A percentile compares a stretch with the other conserved stretches of the same genome.
These are phyloP conservation scores for Teunomyces aglyptinius DNA, from an alignment of 805 yeast species.

Conservation along the genomic window DNA sequence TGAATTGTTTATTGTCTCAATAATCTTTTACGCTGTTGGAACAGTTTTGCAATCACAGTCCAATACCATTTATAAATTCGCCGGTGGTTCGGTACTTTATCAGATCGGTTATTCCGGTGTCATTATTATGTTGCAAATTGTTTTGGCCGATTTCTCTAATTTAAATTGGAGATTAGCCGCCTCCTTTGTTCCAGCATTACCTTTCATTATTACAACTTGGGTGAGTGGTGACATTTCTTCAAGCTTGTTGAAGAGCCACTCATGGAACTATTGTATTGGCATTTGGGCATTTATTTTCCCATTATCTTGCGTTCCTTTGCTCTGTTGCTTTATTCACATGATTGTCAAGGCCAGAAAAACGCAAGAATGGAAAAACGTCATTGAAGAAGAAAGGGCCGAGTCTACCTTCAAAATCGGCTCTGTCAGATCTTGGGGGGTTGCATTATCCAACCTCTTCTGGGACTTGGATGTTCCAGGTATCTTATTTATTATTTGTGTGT, in stretches of 20 bases:
- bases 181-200: constrained; percentile 66
- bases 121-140: constrained; percentile 52
- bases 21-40: constrained; percentile 59
- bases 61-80: constrained; percentile 52
- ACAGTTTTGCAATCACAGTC: constrained; percentile 65
- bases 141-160: constrained; percentile 65
- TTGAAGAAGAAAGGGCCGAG: constrained; percentile 31
- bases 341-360: constrained; percentile 49
- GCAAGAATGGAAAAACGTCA: constrained; percentile 47
- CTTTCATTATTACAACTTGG: constrained; percentile 79
- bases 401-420: constrained; percentile 14
- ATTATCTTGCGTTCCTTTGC: constrained; percentile 57
- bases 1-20: constrained; percentile 46
- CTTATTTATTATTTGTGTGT: constrained; percentile 49
- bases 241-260: constrained; percentile 45
- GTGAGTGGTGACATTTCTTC: constrained; percentile 57
- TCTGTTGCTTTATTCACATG: constrained; percentile 56
- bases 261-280: constrained; percentile 65
- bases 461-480: constrained; percentile 65
- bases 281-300: constrained; percentile 82
- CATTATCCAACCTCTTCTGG: constrained; percentile 53
- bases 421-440: constrained; percentile 22
- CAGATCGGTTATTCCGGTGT: constrained; percentile 61
- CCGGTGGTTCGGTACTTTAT: constrained; percentile 60
- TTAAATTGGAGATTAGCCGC: constrained; percentile 69